These are phyloP conservation scores for Aspergillus sp. DNA, from an alignment of 2,329 filamentous ascomycete genomes.

Conservation along the genomic window DNA sequence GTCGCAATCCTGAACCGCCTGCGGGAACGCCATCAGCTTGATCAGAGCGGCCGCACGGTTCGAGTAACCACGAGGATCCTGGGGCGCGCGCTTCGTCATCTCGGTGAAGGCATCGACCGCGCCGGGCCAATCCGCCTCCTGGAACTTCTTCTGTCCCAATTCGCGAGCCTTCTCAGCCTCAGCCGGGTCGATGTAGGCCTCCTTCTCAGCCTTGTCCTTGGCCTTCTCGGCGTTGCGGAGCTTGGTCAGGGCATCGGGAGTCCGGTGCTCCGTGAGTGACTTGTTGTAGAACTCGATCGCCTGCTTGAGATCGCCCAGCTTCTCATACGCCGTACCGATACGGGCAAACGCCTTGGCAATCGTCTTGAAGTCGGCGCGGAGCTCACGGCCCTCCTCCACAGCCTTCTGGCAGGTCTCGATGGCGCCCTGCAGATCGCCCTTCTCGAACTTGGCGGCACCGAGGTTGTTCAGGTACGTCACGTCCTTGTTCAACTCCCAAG, in stretches of 20 bases:
- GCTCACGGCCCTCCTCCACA: conserved; percentile 81
- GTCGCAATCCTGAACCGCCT: conserved; percentile 89
- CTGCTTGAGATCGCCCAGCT: conserved; percentile 72
- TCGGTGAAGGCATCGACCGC: conserved; percentile 92
- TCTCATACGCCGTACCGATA: conserved; percentile 92
- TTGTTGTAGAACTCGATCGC: conserved; percentile 90
- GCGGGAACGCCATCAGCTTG: conserved; percentile 94
- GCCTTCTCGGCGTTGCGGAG: conserved; percentile 85
- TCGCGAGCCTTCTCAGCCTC: conserved; percentile 96
- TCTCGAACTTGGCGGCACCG: conserved; percentile 91
- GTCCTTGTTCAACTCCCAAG: conserved; percentile 93
- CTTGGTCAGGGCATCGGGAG: conserved; percentile 89
- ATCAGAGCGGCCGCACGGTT: conserved; percentile 96
- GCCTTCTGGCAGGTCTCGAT: conserved; percentile 87
- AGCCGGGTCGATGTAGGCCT: conserved; percentile 81
- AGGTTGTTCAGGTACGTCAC: conserved; percentile 98
- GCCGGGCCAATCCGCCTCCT: conserved; percentile 90
- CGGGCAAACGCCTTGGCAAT: conserved; percentile 98
- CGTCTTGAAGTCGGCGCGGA: conserved; percentile 95
- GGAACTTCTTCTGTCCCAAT: conserved; percentile 95
- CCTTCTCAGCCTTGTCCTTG: conserved; percentile 72
- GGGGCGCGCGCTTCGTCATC: conserved; percentile 93
- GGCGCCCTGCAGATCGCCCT: conserved; percentile 85
- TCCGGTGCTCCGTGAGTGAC: conserved; percentile 94
- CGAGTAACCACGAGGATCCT: conserved; percentile 91